Evolutionary conservation across 495 filamentous ascomycete species (phyloP), one percentile per base, ranked within the genome.

Genomic region (Xylaria palmicola): DNA sequence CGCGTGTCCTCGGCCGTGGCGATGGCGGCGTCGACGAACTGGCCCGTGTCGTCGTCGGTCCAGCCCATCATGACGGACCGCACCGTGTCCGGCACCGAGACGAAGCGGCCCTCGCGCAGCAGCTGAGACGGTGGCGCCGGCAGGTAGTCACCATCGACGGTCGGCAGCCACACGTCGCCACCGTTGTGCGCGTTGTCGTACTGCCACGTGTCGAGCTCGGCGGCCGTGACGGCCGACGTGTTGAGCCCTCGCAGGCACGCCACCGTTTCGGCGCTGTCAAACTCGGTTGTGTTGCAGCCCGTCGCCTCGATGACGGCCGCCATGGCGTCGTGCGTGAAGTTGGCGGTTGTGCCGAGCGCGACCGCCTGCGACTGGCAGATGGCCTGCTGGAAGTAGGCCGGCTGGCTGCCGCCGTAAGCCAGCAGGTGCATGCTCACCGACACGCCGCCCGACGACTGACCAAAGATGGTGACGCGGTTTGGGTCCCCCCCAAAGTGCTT

Each of bases 401-500:
- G 19, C 6, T 53, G 19, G 17, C 49, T 30, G 6, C 49, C 49
- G 9, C 30, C 49, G 49, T 22, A 53, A 6, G 49, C 12, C 12
- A 22, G 19, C 0, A 53, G 49, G 1, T 53, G 49, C 19, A 37
- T 6, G 9, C 30, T 32, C 8, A 53, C 26, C 2, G 30, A 36
- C 24, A 17, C 7, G 4, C 30, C 72, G 30, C 74, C 74, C 9
- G 72, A 72, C 13, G 72, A 74, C 58, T 80, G 71, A 7, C 78
- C 79, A 75, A 72, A 77, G 29, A 80, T 68, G 4, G 74, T 77
- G 17, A 83, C 74, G 6, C 73, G 70, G 22, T 73, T 63, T 10
- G 81, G 72, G 40, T 75, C 65, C 6, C 70, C 74, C 10, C 73
- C 72, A 63, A 77, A 77, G 7, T 62, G 65, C 4, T 67, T 70